Percentiles rank a stretch among this genome's conserved stretches.
Conservation (phyloP, 2,329 filamentous ascomycete genomes). For the Leptodontidium sp. region DNA sequence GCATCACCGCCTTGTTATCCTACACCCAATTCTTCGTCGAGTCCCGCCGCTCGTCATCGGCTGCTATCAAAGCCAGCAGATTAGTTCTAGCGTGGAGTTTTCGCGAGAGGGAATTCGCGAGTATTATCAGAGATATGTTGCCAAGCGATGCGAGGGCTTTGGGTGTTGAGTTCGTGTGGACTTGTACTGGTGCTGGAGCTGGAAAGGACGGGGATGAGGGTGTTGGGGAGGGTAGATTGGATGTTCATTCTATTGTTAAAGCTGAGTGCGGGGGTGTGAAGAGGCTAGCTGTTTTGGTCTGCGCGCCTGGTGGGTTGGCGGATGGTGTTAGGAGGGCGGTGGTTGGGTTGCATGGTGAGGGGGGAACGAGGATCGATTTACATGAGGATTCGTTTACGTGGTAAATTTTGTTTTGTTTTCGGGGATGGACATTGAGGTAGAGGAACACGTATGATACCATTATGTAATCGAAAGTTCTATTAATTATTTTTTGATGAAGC, state of each 20-base stretch:
- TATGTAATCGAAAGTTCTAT: too few species aligned
- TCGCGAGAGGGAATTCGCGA: conserved; percentile 6
- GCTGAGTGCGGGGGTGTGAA: conserved; percentile 37
- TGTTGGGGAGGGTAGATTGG: conserved; percentile 27
- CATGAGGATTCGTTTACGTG: conserved; percentile 25
- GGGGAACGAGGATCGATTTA: conserved; percentile 21
- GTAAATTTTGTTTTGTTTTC: neutral
- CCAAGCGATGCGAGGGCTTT: neutral
- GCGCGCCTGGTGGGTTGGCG: conserved; percentile 21
- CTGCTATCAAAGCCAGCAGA: neutral
- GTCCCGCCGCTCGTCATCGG: neutral
- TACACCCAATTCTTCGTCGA: conserved; percentile 44
- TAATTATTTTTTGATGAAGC: too few species aligned
- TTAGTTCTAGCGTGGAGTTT: conserved; percentile 20
- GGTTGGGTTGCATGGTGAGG: conserved; percentile 10
- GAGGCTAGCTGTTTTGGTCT: conserved; percentile 27
- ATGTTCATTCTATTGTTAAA: conserved; percentile 34
- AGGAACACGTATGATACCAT: too few species aligned
- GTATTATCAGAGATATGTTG: conserved; percentile 8
- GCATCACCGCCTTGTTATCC: conserved; percentile 53
- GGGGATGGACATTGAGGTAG: too few species aligned
- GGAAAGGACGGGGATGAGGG: neutral
- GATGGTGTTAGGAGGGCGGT: conserved; percentile 19
- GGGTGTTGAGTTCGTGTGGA: conserved; percentile 12
- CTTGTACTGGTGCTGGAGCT: neutral